Evolutionary conservation across 441 rosid genomes (phyloP).

Genomic region (Sinapis alba): DNA sequence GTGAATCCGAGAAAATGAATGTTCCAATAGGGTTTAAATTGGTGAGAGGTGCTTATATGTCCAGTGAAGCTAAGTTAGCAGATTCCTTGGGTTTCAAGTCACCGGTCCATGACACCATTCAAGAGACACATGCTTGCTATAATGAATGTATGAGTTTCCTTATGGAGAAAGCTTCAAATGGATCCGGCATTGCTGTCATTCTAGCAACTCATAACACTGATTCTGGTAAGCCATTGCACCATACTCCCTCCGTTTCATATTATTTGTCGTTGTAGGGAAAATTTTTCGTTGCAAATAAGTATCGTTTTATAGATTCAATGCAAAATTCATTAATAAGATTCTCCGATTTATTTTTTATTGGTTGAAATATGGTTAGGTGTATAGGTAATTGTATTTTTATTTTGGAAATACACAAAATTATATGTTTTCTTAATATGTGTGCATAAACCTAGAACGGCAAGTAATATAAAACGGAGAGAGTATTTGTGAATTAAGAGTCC

Average conservation of each 20-base stretch:
- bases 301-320: too few relatives aligned
- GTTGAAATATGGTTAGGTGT: too few relatives aligned
- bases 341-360: too few relatives aligned
- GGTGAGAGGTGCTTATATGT: slow-evolving; percentile 91
- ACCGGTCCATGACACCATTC: slow-evolving; percentile 70
- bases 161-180: slow-evolving; percentile 57
- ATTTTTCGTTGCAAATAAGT: too few relatives aligned
- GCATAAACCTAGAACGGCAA: too few relatives aligned
- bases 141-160: slow-evolving; percentile 68
- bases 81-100: slow-evolving; percentile 66
- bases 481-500: neutral
- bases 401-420: too few relatives aligned
- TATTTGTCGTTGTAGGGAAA: too few relatives aligned
- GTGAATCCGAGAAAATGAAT: slow-evolving; percentile 61
- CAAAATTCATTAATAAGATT: too few relatives aligned
- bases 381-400: too few relatives aligned
- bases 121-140: slow-evolving; percentile 71
- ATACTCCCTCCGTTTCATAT: too few relatives aligned
- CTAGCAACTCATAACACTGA: slow-evolving; percentile 85
- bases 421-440: too few relatives aligned
- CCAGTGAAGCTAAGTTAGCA: slow-evolving; percentile 63
- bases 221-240: slow-evolving; percentile 49
- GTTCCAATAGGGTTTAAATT: slow-evolving; percentile 75
- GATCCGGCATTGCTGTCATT: slow-evolving; percentile 49
- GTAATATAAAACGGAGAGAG: too few relatives aligned